Evolutionary conservation across 2,329 filamentous ascomycete species (phyloP), one percentile per base, ranked within the genome.

Genomic region (Colletotrichum gloeosporioides): DNA sequence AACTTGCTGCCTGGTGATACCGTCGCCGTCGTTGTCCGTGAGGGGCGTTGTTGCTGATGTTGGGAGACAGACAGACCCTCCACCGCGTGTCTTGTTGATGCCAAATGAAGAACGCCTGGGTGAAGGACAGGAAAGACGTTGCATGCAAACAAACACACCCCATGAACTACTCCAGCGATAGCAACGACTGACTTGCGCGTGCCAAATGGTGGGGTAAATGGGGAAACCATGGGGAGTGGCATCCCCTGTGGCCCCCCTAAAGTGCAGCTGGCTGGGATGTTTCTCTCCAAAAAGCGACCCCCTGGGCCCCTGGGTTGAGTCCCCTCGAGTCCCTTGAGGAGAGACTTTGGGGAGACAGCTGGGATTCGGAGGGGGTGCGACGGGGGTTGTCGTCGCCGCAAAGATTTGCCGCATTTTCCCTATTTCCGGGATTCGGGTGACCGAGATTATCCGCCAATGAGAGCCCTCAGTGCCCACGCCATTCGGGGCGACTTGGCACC

Each of bases 401-500:
- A 77, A 66, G 75, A 77, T 77, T 71, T 67, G 67, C 72, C 73
- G 75, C 70, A 55, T 77, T 74, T 67, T 77, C 69, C 74, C 76
- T 68, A 77, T 77, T 77, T 74, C 76, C 69, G 74, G 76, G 66
- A 77, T 77, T 77, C 32, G 36, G 34, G 34, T 16, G 62, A 16
- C 49, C 32, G 36, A 73, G 69, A 77, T 77, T 77, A 71, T 77
- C 76, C 76, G 76, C 76, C 76, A 77, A 77, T 77, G 53, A 59
- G 32, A 73, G 15, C 44, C 44, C n/a, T 22, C 27, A 18, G 44
- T 12, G 25, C 32, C 53, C 73, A 62, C 55, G 29, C 62, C 62
- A 36, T 73, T 62, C 27, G 61, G 53, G 39, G 36, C 64, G 59
- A 74, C 74, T 74, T 73, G 64, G 71, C 74, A 74, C 65, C 64